Evolutionary conservation across 78 protist species (phyloP).

Genomic region (slime mould (Dictyostelium discoideum)): dicty_2.7 NC_007088.5:1030501-1031000

Average conservation of each 20-base stretch:
- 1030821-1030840: slow-evolving; percentile 49
- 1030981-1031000: slow-evolving; percentile 63
- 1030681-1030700: slow-evolving; percentile 21
- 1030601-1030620: too few relatives aligned
- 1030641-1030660: not conserved
- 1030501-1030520: too few relatives aligned
- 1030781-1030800: slow-evolving; percentile 56
- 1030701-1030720: not conserved
- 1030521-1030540: too few relatives aligned
- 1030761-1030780: slow-evolving; percentile 36
- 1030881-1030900: slow-evolving; percentile 24
- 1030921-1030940: slow-evolving; percentile 50
- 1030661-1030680: slow-evolving; percentile 23
- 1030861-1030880: slow-evolving; percentile 53
- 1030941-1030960: not conserved
- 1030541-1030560: too few relatives aligned
- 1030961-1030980: slow-evolving; percentile 27
- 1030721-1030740: not conserved
- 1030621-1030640: too few relatives aligned
- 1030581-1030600: too few relatives aligned
- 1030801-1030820: slow-evolving; percentile 30
- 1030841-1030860: slow-evolving; percentile 46
- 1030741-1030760: not conserved
- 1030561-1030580: too few relatives aligned
- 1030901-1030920: slow-evolving; percentile 70